Evolutionary conservation across 129 eudicot genomes (phyloP).

Genomic region (Logfia minima): DNA sequence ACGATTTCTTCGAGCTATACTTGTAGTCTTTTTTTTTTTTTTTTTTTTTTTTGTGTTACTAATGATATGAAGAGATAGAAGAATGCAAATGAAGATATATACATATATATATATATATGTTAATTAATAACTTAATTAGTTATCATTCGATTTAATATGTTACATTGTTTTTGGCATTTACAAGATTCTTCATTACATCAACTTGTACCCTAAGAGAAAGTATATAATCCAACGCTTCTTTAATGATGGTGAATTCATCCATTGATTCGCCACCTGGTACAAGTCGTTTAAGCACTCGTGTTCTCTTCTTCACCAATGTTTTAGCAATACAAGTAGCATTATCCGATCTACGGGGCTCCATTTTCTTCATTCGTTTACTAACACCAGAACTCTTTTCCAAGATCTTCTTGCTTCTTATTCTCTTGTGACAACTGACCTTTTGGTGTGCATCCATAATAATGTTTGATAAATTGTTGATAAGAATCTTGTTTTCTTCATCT

Average conservation of each 20-base stretch:
- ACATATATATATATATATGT: background rate
- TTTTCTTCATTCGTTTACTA: slow-evolving; percentile 24
- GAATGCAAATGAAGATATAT: slow-evolving; percentile 9
- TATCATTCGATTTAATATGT: slow-evolving; percentile 23
- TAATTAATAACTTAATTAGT: background rate
- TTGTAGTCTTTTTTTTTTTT: background rate
- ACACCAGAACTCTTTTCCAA: slow-evolving; percentile 36
- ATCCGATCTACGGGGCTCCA: slow-evolving; percentile 3
- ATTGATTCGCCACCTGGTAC: slow-evolving; percentile 77
- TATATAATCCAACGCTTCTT: slow-evolving; percentile 78
- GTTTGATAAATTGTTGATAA: slow-evolving; percentile 35
- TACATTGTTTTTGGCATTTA: slow-evolving; percentile 33
- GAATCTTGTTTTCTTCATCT: slow-evolving; percentile 24
- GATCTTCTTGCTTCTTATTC: slow-evolving; percentile 46
- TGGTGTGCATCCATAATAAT: background rate
- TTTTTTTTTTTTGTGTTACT: background rate
- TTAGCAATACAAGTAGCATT: slow-evolving; percentile 51
- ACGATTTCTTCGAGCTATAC: no score
- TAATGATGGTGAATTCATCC: slow-evolving; percentile 54
- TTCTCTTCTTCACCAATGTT: slow-evolving; percentile 60
- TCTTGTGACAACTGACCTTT: slow-evolving; percentile 22
- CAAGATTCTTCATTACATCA: slow-evolving; percentile 67
- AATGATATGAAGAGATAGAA: background rate
- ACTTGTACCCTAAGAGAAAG: slow-evolving; percentile 66
- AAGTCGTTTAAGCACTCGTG: slow-evolving; percentile 62